Evolutionary conservation across 345 rosid genomes (phyloP).

Genomic region (Linum usitatissimum): DNA sequence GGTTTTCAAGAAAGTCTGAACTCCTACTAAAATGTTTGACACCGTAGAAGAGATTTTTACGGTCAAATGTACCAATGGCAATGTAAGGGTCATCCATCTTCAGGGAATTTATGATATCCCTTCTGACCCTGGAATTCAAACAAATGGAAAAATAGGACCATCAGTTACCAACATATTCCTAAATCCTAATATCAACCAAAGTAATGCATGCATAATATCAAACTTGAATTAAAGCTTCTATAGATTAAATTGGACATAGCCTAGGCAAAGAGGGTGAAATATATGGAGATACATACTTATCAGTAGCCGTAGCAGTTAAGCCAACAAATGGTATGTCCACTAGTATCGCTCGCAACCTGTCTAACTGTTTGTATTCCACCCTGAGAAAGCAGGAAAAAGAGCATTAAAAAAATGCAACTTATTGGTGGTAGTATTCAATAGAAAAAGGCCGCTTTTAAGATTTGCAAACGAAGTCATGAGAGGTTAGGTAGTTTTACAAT

Average conservation of each 20-base stretch:
- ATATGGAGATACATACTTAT: constrained; percentile 21
- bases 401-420: not conserved
- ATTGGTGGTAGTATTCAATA: not conserved
- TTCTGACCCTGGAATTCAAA: constrained; percentile 25
- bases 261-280: not conserved
- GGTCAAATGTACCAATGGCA: constrained; percentile 40
- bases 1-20: constrained; percentile 22
- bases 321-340: constrained; percentile 34
- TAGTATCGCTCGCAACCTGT: constrained; percentile 28
- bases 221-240: not conserved
- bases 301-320: constrained; percentile 45
- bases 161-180: not conserved
- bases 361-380: constrained; percentile 38
- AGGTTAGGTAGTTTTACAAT: too few relatives aligned
- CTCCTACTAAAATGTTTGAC: constrained; percentile 27
- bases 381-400: constrained; percentile 19
- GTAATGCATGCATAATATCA: not conserved
- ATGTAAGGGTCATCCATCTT: constrained; percentile 34
- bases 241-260: not conserved
- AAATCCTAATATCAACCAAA: not conserved
- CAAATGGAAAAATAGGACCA: not conserved
- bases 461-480: too few relatives aligned
- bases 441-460: not conserved
- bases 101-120: constrained; percentile 30
- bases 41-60: constrained; percentile 39